These are phyloP conservation scores for Boletus semigastroideus DNA, from an alignment of 1,284 basidiomycete genomes.

Conservation along the genomic window DNA sequence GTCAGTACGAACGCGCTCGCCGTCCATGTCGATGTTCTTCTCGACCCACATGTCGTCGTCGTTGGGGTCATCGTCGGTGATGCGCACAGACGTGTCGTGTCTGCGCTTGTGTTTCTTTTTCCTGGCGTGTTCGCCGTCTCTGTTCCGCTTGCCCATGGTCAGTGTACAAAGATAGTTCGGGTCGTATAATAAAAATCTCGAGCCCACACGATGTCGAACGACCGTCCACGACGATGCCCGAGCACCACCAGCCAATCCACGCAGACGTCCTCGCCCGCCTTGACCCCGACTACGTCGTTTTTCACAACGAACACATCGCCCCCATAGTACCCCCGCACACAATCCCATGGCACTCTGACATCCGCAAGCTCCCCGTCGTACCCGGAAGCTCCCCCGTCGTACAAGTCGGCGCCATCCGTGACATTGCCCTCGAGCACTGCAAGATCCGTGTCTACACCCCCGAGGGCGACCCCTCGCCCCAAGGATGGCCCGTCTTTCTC, in stretches of 20 bases:
- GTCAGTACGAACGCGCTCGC: constrained; percentile 56
- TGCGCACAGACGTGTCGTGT: constrained; percentile 32
- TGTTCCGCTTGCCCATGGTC: constrained; percentile 33
- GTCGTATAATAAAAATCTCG: no score
- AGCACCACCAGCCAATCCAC: constrained; percentile 52
- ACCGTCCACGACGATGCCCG: background rate
- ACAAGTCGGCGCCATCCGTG: constrained; percentile 51
- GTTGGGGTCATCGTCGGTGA: constrained; percentile 60
- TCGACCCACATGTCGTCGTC: constrained; percentile 83
- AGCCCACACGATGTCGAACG: background rate
- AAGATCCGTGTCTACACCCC: constrained; percentile 59
- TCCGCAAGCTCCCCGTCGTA: constrained; percentile 54
- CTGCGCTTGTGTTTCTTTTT: constrained; percentile 45
- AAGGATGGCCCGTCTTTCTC: constrained; percentile 17
- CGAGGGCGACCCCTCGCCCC: constrained; percentile 36
- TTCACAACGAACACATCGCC: constrained; percentile 53
- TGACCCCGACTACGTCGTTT: constrained; percentile 62
- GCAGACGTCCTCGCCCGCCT: constrained; percentile 54
- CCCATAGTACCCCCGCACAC: constrained; percentile 51
- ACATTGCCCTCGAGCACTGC: constrained; percentile 47
- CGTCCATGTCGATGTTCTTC: constrained; percentile 80
- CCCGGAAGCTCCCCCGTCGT: constrained; percentile 56
- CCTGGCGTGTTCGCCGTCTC: constrained; percentile 37
- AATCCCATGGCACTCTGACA: constrained; percentile 56
- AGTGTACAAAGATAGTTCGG: background rate